Evolutionary conservation across 2,329 filamentous ascomycete species (phyloP).

Genomic region (Claviceps arundinis): DNA sequence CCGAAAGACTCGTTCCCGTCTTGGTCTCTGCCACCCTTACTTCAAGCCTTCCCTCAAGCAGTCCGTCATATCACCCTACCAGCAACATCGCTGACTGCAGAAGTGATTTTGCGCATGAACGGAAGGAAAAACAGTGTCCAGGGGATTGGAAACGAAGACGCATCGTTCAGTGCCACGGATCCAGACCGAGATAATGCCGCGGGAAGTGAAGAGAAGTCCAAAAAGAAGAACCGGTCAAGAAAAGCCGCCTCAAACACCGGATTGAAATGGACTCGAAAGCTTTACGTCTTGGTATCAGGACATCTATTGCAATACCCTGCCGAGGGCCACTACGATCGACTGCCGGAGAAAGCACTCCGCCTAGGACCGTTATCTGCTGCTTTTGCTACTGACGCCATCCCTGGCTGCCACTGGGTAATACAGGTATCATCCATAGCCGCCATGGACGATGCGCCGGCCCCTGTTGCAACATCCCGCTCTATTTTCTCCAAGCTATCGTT

Average conservation of each 20-base stretch:
- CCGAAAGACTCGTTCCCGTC: slow-evolving; percentile 22
- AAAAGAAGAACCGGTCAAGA: slow-evolving; percentile 34
- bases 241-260: slow-evolving; percentile 27
- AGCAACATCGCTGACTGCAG: slow-evolving; percentile 53
- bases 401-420: slow-evolving; percentile 67
- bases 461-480: slow-evolving; percentile 40
- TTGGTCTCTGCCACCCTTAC: slow-evolving; percentile 64
- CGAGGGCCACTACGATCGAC: slow-evolving; percentile 54
- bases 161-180: not conserved
- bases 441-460: slow-evolving; percentile 35
- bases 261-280: slow-evolving; percentile 56
- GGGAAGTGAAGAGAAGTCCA: slow-evolving; percentile 23
- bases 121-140: slow-evolving; percentile 27
- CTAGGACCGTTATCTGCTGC: slow-evolving; percentile 64
- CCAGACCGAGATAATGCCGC: not conserved
- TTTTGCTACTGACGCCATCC: slow-evolving; percentile 68
- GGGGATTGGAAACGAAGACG: slow-evolving; percentile 7
- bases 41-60: slow-evolving; percentile 77
- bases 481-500: slow-evolving; percentile 53
- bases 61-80: slow-evolving; percentile 61
- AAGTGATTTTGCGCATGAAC: slow-evolving; percentile 52
- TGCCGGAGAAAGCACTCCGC: slow-evolving; percentile 61
- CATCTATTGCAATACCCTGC: slow-evolving; percentile 63
- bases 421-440: slow-evolving; percentile 58
- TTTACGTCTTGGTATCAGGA: slow-evolving; percentile 59